A percentile compares a stretch with the other conserved stretches of the same genome.
phyloP scores from a whole-genome alignment of 352 stramenopile species.

The Globisporangium cylindrosporum region DNA sequence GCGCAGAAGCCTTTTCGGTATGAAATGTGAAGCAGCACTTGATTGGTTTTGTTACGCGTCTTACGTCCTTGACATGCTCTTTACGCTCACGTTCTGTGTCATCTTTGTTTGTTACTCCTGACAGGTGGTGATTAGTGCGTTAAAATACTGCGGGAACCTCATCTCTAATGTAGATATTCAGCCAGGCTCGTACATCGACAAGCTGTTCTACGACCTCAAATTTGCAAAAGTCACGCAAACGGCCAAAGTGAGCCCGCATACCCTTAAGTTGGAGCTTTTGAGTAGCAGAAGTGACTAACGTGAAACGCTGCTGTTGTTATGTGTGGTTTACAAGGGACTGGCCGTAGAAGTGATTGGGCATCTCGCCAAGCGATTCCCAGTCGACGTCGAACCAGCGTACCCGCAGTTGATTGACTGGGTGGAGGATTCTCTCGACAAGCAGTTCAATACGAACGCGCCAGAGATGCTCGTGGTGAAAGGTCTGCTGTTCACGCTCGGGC shows the following conservation, averaged over 20 bases:
- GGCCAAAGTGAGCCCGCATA: slow-evolving; percentile 35
- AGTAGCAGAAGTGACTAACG: neutral
- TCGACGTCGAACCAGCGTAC: slow-evolving; percentile 28
- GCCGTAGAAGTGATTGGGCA: slow-evolving; percentile 64
- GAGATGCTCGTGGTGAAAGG: slow-evolving; percentile 80
- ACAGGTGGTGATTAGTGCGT: slow-evolving; percentile 56
- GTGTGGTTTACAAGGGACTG: slow-evolving; percentile 30
- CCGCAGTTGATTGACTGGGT: slow-evolving; percentile 54
- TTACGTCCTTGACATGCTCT: neutral
- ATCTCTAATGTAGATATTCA: slow-evolving; percentile 49
- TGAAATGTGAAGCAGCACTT: neutral
- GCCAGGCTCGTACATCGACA: slow-evolving; percentile 52
- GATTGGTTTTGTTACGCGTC: neutral
- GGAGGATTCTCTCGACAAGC: slow-evolving; percentile 68
- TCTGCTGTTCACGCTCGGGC: slow-evolving; percentile 54
- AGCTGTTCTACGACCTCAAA: slow-evolving; percentile 76
- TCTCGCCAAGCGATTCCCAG: slow-evolving; percentile 49
- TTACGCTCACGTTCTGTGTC: neutral
- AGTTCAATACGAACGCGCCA: slow-evolving; percentile 58
- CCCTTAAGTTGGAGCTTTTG: neutral
- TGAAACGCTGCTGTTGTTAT: neutral
- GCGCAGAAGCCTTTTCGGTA: slow-evolving; percentile 43
- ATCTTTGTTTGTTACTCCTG: neutral
- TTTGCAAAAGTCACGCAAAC: slow-evolving; percentile 71
- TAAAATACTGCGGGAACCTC: slow-evolving; percentile 37